A percentile compares a stretch with the other conserved stretches of the same genome.
Evolutionary conservation across 352 stramenopile genomes (phyloP).

Genomic region (Pythium sp.): DNA sequence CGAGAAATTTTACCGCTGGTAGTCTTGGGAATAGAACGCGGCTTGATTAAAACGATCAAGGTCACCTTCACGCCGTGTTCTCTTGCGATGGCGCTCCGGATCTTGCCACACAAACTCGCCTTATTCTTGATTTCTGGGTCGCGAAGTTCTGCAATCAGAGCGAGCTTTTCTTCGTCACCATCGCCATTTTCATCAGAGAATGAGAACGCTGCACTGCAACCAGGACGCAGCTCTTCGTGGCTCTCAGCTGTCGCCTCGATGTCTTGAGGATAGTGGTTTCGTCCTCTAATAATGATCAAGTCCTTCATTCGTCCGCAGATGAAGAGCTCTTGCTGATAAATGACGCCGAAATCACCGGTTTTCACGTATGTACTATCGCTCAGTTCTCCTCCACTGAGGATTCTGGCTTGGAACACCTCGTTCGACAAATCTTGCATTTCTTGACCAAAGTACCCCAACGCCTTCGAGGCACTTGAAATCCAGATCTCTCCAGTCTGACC

Average conservation of each 20-base stretch:
- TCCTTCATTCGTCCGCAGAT: slow-evolving; percentile 99
- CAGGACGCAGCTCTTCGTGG: slow-evolving; percentile 83
- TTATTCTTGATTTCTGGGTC: slow-evolving; percentile 63
- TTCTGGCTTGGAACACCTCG: slow-evolving; percentile 86
- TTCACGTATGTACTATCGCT: slow-evolving; percentile 74
- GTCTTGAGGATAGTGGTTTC: slow-evolving; percentile 99
- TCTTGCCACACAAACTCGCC: slow-evolving; percentile 70
- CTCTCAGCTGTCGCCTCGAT: slow-evolving; percentile 93
- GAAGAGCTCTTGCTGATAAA: slow-evolving; percentile 95
- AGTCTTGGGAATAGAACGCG: slow-evolving; percentile 96
- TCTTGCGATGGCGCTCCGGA: slow-evolving; percentile 59
- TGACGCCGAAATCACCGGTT: slow-evolving; percentile 97
- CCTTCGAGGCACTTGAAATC: slow-evolving; percentile 90
- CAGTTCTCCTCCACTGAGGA: slow-evolving; percentile 34
- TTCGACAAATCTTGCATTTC: slow-evolving; percentile 77
- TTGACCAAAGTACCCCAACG: slow-evolving; percentile 90
- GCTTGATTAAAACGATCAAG: slow-evolving; percentile 90
- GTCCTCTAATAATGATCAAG: slow-evolving; percentile 98
- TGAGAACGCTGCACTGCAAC: slow-evolving; percentile 95
- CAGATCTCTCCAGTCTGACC: slow-evolving; percentile 86
- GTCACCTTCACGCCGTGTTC: slow-evolving; percentile 88
- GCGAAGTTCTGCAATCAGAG: slow-evolving; percentile 76
- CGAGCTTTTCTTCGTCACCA: slow-evolving; percentile 66
- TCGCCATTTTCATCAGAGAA: slow-evolving; percentile 33
- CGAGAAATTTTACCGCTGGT: slow-evolving; percentile 98